Conservation (phyloP, 2,329 filamentous ascomycete genomes). For the Fusarium dlaminii region DNA sequence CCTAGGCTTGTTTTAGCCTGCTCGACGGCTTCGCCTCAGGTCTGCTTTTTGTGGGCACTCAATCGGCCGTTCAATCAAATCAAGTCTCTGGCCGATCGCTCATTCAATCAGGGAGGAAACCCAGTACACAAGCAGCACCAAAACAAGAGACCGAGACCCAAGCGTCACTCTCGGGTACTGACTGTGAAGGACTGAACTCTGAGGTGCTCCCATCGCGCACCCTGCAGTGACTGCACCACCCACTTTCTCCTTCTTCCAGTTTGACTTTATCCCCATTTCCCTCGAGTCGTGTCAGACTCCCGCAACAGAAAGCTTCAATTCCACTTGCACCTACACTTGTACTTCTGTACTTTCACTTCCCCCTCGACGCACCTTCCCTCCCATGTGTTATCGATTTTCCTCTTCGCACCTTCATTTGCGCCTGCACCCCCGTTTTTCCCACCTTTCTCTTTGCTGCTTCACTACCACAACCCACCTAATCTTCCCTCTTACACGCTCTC, state of each 20-base stretch:
- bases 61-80: constrained; percentile 38
- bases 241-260: constrained; percentile 33
- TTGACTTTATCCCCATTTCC: constrained; percentile 39
- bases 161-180: constrained; percentile 28
- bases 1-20: constrained; percentile 24
- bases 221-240: constrained; percentile 26
- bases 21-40: constrained; percentile 39
- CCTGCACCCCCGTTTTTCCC: constrained; percentile 33
- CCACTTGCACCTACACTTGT: constrained; percentile 34
- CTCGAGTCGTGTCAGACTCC: constrained; percentile 41
- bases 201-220: constrained; percentile 1
- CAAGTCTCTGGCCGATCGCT: constrained; percentile 16
- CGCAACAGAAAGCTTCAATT: constrained; percentile 40
- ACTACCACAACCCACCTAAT: constrained; percentile 40
- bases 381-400: constrained; percentile 28
- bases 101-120: constrained; percentile 38
- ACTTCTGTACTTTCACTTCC: constrained; percentile 31
- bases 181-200: not conserved
- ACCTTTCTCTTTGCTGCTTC: constrained; percentile 37
- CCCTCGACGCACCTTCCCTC: constrained; percentile 24
- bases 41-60: constrained; percentile 34
- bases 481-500: constrained; percentile 43
- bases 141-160: constrained; percentile 23
- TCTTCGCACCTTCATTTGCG: constrained; percentile 42
- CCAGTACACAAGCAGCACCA: constrained; percentile 29